Conservation (phyloP, 257 asterid species). For the Solanum neorickii region DNA sequence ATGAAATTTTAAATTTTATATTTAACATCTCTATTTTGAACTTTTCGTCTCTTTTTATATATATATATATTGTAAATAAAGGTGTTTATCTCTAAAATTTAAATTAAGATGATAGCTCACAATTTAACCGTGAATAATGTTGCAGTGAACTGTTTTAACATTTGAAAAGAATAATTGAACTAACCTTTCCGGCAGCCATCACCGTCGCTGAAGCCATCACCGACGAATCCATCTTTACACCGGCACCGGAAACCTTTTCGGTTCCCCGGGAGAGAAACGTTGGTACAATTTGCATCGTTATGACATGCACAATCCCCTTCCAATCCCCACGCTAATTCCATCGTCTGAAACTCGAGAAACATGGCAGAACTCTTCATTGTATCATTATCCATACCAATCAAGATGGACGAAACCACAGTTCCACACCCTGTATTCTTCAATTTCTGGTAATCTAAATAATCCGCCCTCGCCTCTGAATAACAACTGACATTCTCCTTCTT, state of each 20-base stretch:
- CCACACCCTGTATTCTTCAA: conserved; percentile 20
- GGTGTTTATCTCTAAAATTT: background rate
- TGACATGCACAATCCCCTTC: conserved; percentile 40
- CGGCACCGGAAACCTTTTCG: conserved; percentile 40
- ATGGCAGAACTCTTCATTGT: conserved; percentile 7
- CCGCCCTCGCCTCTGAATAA: conserved; percentile 14
- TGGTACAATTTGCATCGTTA: conserved; percentile 24
- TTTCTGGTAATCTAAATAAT: conserved; percentile 21
- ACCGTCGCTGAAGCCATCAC: conserved; percentile 60
- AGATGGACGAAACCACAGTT: conserved; percentile 37
- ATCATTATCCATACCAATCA: background rate
- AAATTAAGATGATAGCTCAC: background rate
- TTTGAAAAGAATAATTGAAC: background rate
- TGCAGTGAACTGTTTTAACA: background rate
- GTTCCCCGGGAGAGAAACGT: background rate
- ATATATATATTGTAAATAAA: background rate
- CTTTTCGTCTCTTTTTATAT: too few relatives aligned
- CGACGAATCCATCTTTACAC: conserved; percentile 53
- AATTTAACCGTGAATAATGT: background rate
- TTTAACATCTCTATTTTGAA: too few relatives aligned
- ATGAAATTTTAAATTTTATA: too few relatives aligned
- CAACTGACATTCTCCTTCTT: conserved; percentile 16
- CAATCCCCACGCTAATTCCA: conserved; percentile 87
- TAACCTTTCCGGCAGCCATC: conserved; percentile 51
- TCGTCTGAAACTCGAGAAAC: conserved; percentile 36